Conservation (phyloP, 768 basidiomycete species). For the Gloeophyllum trabeum region DNA sequence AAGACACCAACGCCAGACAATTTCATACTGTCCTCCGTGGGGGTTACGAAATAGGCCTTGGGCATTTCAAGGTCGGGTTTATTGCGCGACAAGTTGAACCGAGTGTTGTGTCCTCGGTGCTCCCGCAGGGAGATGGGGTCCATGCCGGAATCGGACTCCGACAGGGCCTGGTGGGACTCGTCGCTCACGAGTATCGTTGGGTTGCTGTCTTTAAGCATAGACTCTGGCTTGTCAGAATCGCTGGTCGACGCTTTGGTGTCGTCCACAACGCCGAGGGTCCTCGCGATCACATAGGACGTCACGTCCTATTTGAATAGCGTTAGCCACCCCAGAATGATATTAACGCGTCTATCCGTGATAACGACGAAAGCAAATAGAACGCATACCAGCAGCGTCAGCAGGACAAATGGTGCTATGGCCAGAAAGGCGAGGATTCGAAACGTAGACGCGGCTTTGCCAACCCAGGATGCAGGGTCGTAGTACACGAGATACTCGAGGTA, state of each 20-base stretch:
- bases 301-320: constrained; percentile 45
- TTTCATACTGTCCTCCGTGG: constrained; percentile 36
- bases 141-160: background rate
- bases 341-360: background rate
- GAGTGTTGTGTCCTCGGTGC: background rate
- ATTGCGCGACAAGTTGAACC: background rate
- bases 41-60: constrained; percentile 31
- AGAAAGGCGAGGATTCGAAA: constrained; percentile 56
- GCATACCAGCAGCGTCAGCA: constrained; percentile 60
- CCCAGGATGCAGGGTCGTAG: constrained; percentile 56
- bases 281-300: constrained; percentile 70
- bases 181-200: background rate
- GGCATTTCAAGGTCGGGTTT: background rate
- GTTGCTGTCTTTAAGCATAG: background rate
- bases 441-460: constrained; percentile 48
- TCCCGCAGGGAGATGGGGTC: background rate
- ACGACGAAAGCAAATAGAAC: constrained; percentile 9
- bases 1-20: constrained; percentile 65
- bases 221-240: constrained; percentile 19
- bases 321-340: background rate
- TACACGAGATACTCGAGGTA: constrained; percentile 57
- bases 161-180: background rate
- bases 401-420: constrained; percentile 33
- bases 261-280: constrained; percentile 71
- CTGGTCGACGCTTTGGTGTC: constrained; percentile 64